A percentile compares a stretch with the other conserved stretches of the same genome.
phyloP scores from a whole-genome alignment of 179 eudicot species.

The Vitellaria paradoxa region DNA sequence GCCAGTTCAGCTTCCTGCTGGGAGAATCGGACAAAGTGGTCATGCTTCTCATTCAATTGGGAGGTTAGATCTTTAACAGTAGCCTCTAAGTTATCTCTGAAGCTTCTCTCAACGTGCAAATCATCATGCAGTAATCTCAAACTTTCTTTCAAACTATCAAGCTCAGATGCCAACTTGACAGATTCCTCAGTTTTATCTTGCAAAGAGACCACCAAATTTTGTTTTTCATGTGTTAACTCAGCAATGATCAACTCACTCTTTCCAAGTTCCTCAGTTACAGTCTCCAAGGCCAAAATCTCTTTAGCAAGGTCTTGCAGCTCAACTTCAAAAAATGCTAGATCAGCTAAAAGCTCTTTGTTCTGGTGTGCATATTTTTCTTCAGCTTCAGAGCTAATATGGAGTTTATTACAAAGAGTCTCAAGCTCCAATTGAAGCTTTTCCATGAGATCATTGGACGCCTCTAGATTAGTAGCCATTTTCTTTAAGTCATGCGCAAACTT shows the following conservation, averaged over 20 bases:
- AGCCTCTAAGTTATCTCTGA: slow-evolving; percentile 44
- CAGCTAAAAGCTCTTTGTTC: slow-evolving; percentile 50
- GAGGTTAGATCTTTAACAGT: slow-evolving; percentile 39
- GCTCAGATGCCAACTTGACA: slow-evolving; percentile 49
- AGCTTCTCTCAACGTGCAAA: slow-evolving; percentile 43
- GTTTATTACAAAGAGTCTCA: slow-evolving; percentile 48
- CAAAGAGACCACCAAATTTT: slow-evolving; percentile 35
- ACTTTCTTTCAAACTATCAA: slow-evolving; percentile 43
- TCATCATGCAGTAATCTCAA: slow-evolving; percentile 52
- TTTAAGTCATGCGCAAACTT: slow-evolving; percentile 50
- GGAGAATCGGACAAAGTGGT: slow-evolving; percentile 29
- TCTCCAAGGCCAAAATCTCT: slow-evolving; percentile 46
- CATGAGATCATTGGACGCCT: slow-evolving; percentile 41
- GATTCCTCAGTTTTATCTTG: slow-evolving; percentile 47
- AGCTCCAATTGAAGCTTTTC: slow-evolving; percentile 61
- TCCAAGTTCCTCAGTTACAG: slow-evolving; percentile 51
- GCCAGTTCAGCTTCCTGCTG: slow-evolving; percentile 45
- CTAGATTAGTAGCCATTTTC: slow-evolving; percentile 45
- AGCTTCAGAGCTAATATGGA: slow-evolving; percentile 45
- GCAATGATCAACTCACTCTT: slow-evolving; percentile 37
- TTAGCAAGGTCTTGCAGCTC: slow-evolving; percentile 56
- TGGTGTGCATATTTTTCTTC: slow-evolving; percentile 49
- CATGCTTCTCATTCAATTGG: slow-evolving; percentile 43
- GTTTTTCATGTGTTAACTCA: slow-evolving; percentile 52
- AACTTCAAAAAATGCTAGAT: slow-evolving; percentile 53